phyloP scores from a whole-genome alignment of 257 asterid species.

The Cordia subcordata region DNA sequence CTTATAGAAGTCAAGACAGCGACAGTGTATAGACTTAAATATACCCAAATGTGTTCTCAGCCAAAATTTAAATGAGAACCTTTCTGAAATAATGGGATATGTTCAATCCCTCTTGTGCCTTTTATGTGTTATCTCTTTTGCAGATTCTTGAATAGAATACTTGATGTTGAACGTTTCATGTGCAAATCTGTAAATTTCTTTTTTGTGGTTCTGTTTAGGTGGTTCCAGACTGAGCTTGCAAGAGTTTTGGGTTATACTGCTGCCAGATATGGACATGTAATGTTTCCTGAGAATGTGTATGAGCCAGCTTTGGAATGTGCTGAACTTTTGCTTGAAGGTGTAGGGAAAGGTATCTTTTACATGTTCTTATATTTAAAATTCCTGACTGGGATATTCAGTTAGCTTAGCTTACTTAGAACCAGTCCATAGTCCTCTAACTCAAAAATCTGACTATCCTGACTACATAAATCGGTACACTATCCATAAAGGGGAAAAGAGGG shows the following conservation, averaged over 20 bases:
- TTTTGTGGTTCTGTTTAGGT: slow-evolving; percentile 53
- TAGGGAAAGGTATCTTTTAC: slow-evolving; percentile 69
- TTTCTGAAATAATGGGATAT: too few relatives aligned
- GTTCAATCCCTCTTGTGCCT: too few relatives aligned
- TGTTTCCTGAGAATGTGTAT: slow-evolving; percentile 98
- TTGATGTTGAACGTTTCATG: neutral
- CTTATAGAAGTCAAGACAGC: too few relatives aligned
- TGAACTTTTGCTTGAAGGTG: slow-evolving; percentile 84
- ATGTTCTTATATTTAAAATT: slow-evolving; percentile 6
- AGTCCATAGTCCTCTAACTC: too few relatives aligned
- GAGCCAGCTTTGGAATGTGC: slow-evolving; percentile 93
- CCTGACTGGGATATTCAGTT: neutral
- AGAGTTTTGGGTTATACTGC: slow-evolving; percentile 89
- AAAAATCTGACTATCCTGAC: too few relatives aligned
- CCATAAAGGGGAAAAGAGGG: too few relatives aligned
- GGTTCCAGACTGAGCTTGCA: slow-evolving; percentile 97
- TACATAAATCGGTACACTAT: too few relatives aligned
- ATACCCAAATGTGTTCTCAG: too few relatives aligned
- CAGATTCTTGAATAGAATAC: neutral
- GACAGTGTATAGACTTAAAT: too few relatives aligned
- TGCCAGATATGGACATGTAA: slow-evolving; percentile 96
- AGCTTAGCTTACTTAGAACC: neutral
- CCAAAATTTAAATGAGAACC: too few relatives aligned
- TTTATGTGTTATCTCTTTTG: neutral
- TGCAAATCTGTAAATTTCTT: slow-evolving; percentile 34